A percentile compares a stretch with the other conserved stretches of the same genome.
These are phyloP conservation scores for Eimeria sp. DNA, from an alignment of 169 alveolate genomes.

Conservation along the genomic window DNA sequence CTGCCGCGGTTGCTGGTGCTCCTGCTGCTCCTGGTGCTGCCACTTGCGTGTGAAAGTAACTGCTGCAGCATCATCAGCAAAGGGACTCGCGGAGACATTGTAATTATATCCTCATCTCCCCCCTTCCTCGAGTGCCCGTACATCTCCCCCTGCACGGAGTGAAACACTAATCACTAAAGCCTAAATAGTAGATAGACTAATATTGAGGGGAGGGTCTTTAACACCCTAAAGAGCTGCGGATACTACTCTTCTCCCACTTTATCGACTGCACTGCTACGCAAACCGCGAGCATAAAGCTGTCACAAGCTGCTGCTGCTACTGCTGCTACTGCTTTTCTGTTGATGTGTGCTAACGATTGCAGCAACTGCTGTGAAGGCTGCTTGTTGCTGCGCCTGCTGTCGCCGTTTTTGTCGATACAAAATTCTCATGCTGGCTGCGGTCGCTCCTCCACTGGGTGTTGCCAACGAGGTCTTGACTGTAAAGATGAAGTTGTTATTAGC, in stretches of 20 bases:
- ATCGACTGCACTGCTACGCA: not conserved
- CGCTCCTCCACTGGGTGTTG: too few relatives aligned
- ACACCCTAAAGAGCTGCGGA: not conserved
- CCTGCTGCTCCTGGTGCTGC: not conserved
- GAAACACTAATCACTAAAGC: not conserved
- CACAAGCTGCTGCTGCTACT: not conserved
- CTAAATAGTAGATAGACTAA: not conserved
- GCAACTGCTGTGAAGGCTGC: too few relatives aligned
- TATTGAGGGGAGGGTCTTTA: not conserved
- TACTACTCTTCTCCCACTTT: not conserved
- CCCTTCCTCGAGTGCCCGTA: not conserved
- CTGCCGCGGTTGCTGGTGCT: slow-evolving; percentile 1
- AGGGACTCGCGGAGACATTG: not conserved
- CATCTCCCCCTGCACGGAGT: not conserved
- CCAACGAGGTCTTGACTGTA: too few relatives aligned
- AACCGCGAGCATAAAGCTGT: not conserved
- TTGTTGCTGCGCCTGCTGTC: too few relatives aligned
- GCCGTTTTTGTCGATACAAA: too few relatives aligned
- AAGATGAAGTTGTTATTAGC: too few relatives aligned
- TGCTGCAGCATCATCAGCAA: not conserved
- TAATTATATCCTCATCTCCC: not conserved
- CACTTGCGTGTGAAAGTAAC: not conserved
- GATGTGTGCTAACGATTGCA: too few relatives aligned
- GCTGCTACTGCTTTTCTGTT: not conserved
- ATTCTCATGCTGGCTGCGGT: too few relatives aligned